Evolutionary conservation across 169 alveolate species (phyloP), one percentile per base, ranked within the genome.

Genomic region (Cytauxzoon felis): DNA sequence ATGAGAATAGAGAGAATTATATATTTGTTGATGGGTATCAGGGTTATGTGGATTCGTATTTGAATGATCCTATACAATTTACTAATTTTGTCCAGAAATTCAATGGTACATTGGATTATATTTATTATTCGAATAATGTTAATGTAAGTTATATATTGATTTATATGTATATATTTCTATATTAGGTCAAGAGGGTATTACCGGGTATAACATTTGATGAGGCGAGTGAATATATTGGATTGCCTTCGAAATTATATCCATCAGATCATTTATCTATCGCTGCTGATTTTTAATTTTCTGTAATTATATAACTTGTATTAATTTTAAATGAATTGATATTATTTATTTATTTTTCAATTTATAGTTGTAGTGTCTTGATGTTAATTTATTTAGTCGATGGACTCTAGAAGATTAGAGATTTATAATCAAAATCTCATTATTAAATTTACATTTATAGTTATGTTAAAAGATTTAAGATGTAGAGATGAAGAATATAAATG

Each of bases 181-280:
- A n/a, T 7, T 47, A 70, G 81, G 81, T 62, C 5, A 72, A 72
- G 68, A 65, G 82, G 26, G 40, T 50, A 43, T 38, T 75, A 73
- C 80, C 78, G 8, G 85, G 85, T n/a, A 75, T 75, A 3, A 62
- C 42, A 16, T 26, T 48, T n/a, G 59, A 24, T 24, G 85, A 75
- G 9, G 85, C 80, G 23, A 27, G 50, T 33, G 73, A 75, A 32
- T 56, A 24, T 45, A 64, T 43, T 23, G 85, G 85, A 5, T 48
- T 75, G 32, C 85, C 85, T 0, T 75, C 85, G 23, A 51, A 64
- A 58, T 23, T 75, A 41, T 75, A 75, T 32, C 85, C 85, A 2
- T 75, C 85, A 23, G 85, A 75, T 38, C 85, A 75, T 73, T 40
- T 75, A 9, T 75, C 85, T 5, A 75, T 75, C 24, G 85, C 80